A percentile compares a stretch with the other conserved stretches of the same genome.
These are phyloP conservation scores for Fusarium sp. DNA, from an alignment of 2,329 filamentous ascomycete species.

Conservation along the genomic window DNA sequence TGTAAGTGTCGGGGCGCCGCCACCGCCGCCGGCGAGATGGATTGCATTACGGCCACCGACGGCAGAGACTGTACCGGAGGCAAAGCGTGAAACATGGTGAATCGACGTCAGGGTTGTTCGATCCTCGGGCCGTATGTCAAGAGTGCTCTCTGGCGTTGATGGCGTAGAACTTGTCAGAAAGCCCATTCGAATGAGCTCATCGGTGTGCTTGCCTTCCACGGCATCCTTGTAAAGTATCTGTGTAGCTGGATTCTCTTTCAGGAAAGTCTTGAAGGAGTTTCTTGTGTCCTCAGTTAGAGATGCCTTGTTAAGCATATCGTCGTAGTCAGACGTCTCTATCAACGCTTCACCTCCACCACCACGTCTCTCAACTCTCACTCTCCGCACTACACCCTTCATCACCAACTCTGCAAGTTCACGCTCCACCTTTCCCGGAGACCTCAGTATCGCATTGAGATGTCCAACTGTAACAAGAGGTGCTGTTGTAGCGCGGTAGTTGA, in stretches of 20 bases:
- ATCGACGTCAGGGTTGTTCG: conserved; percentile 69
- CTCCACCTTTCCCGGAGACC: conserved; percentile 72
- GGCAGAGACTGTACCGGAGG: conserved; percentile 75
- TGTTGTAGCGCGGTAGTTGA: conserved; percentile 69
- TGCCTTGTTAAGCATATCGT: conserved; percentile 57
- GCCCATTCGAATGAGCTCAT: conserved; percentile 71
- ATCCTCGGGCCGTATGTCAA: conserved; percentile 64
- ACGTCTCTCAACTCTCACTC: conserved; percentile 71
- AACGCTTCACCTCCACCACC: conserved; percentile 73
- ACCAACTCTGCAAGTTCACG: conserved; percentile 73
- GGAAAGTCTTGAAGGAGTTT: conserved; percentile 62
- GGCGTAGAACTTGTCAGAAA: conserved; percentile 68
- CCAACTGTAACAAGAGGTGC: conserved; percentile 74
- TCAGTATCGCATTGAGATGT: conserved; percentile 73
- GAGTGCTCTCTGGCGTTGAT: conserved; percentile 50
- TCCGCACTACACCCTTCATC: conserved; percentile 67
- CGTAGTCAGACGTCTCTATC: conserved; percentile 68
- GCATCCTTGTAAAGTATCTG: conserved; percentile 45
- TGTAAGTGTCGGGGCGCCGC: conserved; percentile 52
- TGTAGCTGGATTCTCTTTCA: conserved; percentile 63
- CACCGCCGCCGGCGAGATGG: conserved; percentile 70
- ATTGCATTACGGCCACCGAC: conserved; percentile 76
- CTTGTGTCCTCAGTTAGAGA: conserved; percentile 57
- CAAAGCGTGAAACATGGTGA: conserved; percentile 70
- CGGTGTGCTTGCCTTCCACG: conserved; percentile 61